Evolutionary conservation across 306 rosid species (phyloP).

Genomic region (Vigna radiata): DNA sequence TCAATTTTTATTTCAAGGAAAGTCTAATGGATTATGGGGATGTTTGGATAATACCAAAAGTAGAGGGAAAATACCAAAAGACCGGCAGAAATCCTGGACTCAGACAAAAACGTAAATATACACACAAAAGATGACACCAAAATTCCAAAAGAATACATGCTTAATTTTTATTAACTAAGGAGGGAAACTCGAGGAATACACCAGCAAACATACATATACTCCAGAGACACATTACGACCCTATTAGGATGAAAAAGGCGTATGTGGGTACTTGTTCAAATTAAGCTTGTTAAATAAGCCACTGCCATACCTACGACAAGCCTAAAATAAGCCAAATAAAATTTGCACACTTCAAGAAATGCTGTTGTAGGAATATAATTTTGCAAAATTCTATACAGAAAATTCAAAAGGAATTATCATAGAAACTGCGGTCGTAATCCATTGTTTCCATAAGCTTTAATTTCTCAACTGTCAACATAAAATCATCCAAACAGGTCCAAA

Average conservation of each 20-base stretch:
- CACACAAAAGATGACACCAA: slow-evolving; percentile 9
- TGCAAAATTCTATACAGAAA: neutral
- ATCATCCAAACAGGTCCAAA: slow-evolving; percentile 23
- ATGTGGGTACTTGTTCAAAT: slow-evolving; percentile 14
- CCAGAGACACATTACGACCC: slow-evolving; percentile 3
- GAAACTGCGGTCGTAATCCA: neutral
- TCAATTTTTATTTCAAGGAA: slow-evolving; percentile 29
- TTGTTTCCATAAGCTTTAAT: slow-evolving; percentile 11
- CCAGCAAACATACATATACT: slow-evolving; percentile 13
- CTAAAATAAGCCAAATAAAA: slow-evolving; percentile 1
- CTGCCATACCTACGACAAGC: neutral
- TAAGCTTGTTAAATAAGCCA: slow-evolving; percentile 16
- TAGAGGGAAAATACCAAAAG: too few species aligned
- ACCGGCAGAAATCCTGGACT: too few species aligned
- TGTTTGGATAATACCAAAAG: too few species aligned
- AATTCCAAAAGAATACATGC: neutral
- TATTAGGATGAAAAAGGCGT: neutral
- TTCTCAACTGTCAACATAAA: neutral
- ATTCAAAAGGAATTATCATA: neutral
- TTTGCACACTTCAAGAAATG: slow-evolving; percentile 10
- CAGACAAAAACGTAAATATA: neutral
- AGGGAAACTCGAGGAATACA: slow-evolving; percentile 17
- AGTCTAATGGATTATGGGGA: neutral
- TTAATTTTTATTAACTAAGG: slow-evolving; percentile 10
- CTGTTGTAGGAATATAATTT: neutral